These are phyloP conservation scores for Metarhizium brunneum DNA, from an alignment of 2,329 filamentous ascomycete genomes.

Conservation along the genomic window DNA sequence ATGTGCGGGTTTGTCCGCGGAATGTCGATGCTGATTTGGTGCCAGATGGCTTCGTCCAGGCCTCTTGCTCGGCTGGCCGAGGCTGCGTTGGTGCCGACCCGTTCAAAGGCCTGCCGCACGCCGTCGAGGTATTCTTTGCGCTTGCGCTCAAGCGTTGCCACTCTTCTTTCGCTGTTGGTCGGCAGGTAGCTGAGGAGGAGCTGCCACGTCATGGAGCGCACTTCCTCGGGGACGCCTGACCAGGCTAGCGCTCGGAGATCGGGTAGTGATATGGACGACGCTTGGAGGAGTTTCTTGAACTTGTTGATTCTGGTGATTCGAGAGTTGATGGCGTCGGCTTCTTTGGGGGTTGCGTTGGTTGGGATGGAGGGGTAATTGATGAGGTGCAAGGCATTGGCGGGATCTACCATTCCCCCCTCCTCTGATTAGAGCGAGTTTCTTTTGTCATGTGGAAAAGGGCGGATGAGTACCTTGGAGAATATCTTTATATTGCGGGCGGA, in stretches of 20 bases:
- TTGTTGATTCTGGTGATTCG: slow-evolving; percentile 94
- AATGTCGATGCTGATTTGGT: slow-evolving; percentile 98
- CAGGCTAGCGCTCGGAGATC: slow-evolving; percentile 82
- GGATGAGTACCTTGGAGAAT: slow-evolving; percentile 57
- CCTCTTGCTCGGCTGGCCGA: slow-evolving; percentile 47
- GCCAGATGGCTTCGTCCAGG: slow-evolving; percentile 95
- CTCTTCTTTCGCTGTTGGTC: slow-evolving; percentile 88
- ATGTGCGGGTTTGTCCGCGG: slow-evolving; percentile 94
- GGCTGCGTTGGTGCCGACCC: slow-evolving; percentile 41
- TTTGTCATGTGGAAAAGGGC: neutral
- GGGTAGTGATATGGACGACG: slow-evolving; percentile 76
- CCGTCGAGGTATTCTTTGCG: slow-evolving; percentile 95
- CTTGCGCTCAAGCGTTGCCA: slow-evolving; percentile 85
- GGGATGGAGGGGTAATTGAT: slow-evolving; percentile 78
- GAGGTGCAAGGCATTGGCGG: slow-evolving; percentile 88
- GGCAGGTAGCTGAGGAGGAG: slow-evolving; percentile 89
- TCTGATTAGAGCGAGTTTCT: neutral
- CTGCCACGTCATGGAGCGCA: slow-evolving; percentile 99
- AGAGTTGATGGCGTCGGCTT: slow-evolving; percentile 76
- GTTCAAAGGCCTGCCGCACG: slow-evolving; percentile 63
- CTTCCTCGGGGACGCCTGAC: slow-evolving; percentile 90
- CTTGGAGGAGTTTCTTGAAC: slow-evolving; percentile 91
- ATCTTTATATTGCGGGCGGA: slow-evolving; percentile 95
- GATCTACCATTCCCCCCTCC: slow-evolving; percentile 36
- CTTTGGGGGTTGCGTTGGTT: slow-evolving; percentile 66